Percentiles rank a stretch among this genome's conserved stretches.
These are phyloP conservation scores for Persicaria maculosa DNA, from an alignment of 148 eudicot species.

Conservation along the genomic window DNA sequence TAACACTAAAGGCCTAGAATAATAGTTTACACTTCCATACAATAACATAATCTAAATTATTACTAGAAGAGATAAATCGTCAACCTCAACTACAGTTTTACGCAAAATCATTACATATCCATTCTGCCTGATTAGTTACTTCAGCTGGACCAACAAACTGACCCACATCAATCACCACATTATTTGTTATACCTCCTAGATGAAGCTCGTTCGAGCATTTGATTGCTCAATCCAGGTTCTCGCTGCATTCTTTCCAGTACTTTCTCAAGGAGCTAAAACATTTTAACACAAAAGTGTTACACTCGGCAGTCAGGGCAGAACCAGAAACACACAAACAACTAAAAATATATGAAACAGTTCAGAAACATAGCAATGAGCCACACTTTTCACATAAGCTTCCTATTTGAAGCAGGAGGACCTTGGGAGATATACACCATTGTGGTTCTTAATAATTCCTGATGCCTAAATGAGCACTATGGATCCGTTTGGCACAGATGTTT, in stretches of 20 bases:
- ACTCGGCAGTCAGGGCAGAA: neutral
- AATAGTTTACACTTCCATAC: no score
- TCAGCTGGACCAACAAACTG: conserved; percentile 14
- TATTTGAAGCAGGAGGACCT: neutral
- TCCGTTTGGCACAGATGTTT: no score
- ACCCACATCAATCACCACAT: conserved; percentile 6
- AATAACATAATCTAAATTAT: no score
- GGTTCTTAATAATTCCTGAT: neutral
- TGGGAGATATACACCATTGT: neutral
- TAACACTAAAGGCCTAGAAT: no score
- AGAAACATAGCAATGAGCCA: neutral
- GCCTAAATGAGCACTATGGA: no score
- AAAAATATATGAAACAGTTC: neutral
- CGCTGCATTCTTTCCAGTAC: conserved; percentile 56
- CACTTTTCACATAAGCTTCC: neutral
- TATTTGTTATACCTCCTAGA: conserved; percentile 29
- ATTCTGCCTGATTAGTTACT: conserved; percentile 33
- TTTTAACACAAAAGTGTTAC: neutral
- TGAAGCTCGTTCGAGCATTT: conserved; percentile 53
- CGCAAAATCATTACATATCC: conserved; percentile 19
- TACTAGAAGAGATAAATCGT: no score
- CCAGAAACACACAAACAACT: neutral
- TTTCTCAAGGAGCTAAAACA: conserved; percentile 52
- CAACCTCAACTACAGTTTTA: no score
- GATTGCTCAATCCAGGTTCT: conserved; percentile 50